Evolutionary conservation across 805 yeast species (phyloP), one percentile per base, ranked within the genome.

Genomic region (Candida parachauliodes): DNA sequence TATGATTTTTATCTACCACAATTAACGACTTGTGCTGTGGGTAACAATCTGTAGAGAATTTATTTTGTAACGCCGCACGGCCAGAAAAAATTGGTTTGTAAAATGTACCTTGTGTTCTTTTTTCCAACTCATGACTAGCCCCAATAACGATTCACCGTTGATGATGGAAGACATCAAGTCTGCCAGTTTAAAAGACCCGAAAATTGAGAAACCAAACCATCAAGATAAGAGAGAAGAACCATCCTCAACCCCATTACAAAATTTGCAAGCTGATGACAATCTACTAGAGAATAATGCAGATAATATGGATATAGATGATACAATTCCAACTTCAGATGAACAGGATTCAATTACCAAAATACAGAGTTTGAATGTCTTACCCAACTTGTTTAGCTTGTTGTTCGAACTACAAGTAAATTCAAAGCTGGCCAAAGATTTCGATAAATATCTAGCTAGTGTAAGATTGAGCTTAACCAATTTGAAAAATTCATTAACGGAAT

Each of bases 361-460:
- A 26, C 47, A 47, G 7, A 43, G 53, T n/a, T 51, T 57, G 14
- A 67, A 65, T 43, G 45, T 66, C 3, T 49, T 68, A 4, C 70
- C 70, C 5, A 71, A 66, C 25, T 42, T 68, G 31, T 67, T 58
- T 41, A 51, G 46, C 10, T 49, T 65, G 14, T 46, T 68, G 4
- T 65, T 61, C 37, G 60, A 59, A 28, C 49, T 68, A 22, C 57
- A 59, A 22, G 46, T 48, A 8, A 72, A 70, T n/a, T 52, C 47
- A 16, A 42, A 63, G 12, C 65, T 57, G 58, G 37, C 19, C 6
- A 62, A 65, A 39, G 72, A 68, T 41, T 65, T 68, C 41, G 70
- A 65, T 41, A 66, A 64, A 47, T 56, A 62, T 37, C 58, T 65
- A 5, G 72, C 72, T 10, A 55, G 61, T 30, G 51, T 64, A 30